Conservation (phyloP, 2,329 filamentous ascomycete species). For the Tolypocladium album region DNA sequence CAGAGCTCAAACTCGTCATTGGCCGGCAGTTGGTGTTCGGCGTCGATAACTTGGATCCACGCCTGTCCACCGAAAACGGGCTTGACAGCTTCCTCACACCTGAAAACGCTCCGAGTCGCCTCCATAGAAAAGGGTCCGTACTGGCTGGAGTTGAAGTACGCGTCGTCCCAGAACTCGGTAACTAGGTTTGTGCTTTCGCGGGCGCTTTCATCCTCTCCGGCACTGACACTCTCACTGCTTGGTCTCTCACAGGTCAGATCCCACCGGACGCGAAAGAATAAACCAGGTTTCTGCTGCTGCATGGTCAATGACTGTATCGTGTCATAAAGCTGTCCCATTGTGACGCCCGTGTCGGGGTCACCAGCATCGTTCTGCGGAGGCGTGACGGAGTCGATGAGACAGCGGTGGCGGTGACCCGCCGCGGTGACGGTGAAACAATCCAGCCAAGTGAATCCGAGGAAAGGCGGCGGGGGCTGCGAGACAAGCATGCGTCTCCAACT, state of each 20-base stretch:
- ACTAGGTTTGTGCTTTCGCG: slow-evolving; percentile 1
- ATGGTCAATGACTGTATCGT: slow-evolving; percentile 2
- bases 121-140: slow-evolving; percentile 1
- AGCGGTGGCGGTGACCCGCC: not conserved
- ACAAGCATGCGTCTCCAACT: slow-evolving; percentile 14
- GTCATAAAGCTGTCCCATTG: slow-evolving; percentile 11
- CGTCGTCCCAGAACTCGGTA: not conserved
- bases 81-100: slow-evolving; percentile 1
- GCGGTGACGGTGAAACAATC: slow-evolving; percentile 4
- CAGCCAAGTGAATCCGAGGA: slow-evolving; percentile 7
- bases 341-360: slow-evolving; percentile 4
- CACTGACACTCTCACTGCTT: not conserved
- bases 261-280: slow-evolving; percentile 1
- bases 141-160: slow-evolving; percentile 1
- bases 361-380: slow-evolving; percentile 1
- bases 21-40: not conserved
- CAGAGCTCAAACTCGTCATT: slow-evolving; percentile 1
- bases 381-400: not conserved
- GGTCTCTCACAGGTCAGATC: slow-evolving; percentile 1
- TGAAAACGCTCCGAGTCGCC: slow-evolving; percentile 1
- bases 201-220: not conserved
- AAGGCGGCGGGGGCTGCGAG: slow-evolving; percentile 11
- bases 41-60: not conserved
- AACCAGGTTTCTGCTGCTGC: slow-evolving; percentile 1
- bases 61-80: slow-evolving; percentile 1